Conservation (phyloP, 768 basidiomycete species). For the Termitomyces bulborhizus region DNA sequence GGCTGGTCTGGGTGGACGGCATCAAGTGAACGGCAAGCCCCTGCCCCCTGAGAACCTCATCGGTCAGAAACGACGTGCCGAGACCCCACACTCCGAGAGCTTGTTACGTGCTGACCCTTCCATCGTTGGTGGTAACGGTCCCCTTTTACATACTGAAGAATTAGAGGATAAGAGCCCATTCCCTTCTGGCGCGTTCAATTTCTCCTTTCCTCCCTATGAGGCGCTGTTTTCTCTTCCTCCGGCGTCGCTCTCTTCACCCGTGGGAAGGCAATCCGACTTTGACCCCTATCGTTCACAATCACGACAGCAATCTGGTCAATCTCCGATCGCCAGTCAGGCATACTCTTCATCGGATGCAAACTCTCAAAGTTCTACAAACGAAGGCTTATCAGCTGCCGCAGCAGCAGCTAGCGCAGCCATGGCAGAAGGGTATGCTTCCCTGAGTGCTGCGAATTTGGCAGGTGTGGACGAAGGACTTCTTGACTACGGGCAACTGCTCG, state of each 20-base stretch:
- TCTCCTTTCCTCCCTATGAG: constrained; percentile 65
- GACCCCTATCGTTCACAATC: constrained; percentile 11
- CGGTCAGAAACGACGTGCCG: constrained; percentile 76
- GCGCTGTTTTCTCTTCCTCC: constrained; percentile 49
- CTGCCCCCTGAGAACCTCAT: constrained; percentile 55
- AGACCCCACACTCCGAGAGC: constrained; percentile 75
- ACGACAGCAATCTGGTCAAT: constrained; percentile 12
- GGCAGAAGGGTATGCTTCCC: constrained; percentile 67
- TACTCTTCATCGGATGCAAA: constrained; percentile 23
- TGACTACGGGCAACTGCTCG: constrained; percentile 63
- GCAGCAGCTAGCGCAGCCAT: constrained; percentile 63
- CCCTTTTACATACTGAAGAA: constrained; percentile 20
- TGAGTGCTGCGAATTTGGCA: constrained; percentile 47
- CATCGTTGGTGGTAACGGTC: constrained; percentile 33
- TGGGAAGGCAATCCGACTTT: constrained; percentile 13
- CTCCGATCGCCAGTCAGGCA: constrained; percentile 15
- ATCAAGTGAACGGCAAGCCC: constrained; percentile 79
- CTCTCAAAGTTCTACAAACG: constrained; percentile 22
- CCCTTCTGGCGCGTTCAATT: constrained; percentile 66
- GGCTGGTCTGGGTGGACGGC: constrained; percentile 55
- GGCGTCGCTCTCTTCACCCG: constrained; percentile 19
- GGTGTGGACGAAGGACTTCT: constrained; percentile 49
- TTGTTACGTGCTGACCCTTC: constrained; percentile 76
- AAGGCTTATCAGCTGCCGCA: constrained; percentile 59
- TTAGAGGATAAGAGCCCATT: constrained; percentile 43